Conservation (phyloP, 306 rosid genomes). For the Fagus crenata region DNA sequence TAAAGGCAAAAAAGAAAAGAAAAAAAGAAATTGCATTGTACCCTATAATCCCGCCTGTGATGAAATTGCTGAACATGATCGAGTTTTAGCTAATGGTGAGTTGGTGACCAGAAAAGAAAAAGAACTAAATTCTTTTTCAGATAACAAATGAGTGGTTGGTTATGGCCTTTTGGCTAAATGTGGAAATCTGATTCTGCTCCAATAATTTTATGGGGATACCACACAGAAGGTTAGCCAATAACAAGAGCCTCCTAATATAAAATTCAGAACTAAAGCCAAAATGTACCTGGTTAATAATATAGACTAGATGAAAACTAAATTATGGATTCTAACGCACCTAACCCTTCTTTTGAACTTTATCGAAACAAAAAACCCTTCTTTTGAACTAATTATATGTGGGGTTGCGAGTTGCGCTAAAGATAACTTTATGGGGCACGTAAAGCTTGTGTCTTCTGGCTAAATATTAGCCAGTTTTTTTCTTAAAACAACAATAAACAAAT, state of each 20-base stretch:
- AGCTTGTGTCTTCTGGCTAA: background rate
- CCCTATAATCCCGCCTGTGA: background rate
- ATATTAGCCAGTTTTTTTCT: background rate
- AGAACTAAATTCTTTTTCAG: background rate
- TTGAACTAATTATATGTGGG: conserved; percentile 9
- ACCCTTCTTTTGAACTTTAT: background rate
- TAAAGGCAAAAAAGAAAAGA: too few species aligned
- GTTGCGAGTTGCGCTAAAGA: background rate
- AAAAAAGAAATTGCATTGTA: background rate
- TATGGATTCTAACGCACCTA: conserved; percentile 22
- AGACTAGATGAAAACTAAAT: background rate
- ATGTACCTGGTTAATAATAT: conserved; percentile 36
- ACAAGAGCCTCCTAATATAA: background rate
- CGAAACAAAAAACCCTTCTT: background rate
- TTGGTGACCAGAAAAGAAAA: background rate
- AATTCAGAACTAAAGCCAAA: conserved; percentile 6
- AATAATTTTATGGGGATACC: conserved; percentile 11
- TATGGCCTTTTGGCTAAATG: background rate
- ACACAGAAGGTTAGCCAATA: conserved; percentile 15
- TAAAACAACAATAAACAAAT: background rate
- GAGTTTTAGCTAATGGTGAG: background rate
- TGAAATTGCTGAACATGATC: background rate
- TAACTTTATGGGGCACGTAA: conserved; percentile 5
- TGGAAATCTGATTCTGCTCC: conserved; percentile 15
- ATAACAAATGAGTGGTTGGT: background rate